phyloP scores from a whole-genome alignment of 2,329 filamentous ascomycete genomes.

The Diaporthe vaccinii region DNA sequence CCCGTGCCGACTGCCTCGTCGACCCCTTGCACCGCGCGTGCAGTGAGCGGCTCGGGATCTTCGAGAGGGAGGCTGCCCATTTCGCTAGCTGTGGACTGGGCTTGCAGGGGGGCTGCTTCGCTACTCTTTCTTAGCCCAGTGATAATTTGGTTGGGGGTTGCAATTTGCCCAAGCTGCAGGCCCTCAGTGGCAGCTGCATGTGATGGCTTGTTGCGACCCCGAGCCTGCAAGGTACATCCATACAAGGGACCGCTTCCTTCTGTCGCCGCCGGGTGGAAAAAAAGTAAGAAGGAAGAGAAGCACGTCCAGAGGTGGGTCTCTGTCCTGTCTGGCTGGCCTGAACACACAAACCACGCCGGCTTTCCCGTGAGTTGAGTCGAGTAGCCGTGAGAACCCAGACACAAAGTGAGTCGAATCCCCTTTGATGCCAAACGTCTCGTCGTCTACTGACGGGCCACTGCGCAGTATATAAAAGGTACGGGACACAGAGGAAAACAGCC shows the following conservation, averaged over 20 bases:
- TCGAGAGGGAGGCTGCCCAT: slow-evolving; percentile 3
- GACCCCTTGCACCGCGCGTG: slow-evolving; percentile 17
- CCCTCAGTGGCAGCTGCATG: slow-evolving; percentile 28
- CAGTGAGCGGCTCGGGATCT: slow-evolving; percentile 17
- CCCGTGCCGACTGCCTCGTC: slow-evolving; percentile 30
- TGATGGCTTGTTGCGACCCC: slow-evolving; percentile 28
- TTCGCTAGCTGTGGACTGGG: slow-evolving; percentile 30
- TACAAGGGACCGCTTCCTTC: slow-evolving; percentile 14
- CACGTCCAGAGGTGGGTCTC: neutral
- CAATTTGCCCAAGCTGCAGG: slow-evolving; percentile 36
- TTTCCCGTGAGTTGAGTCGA: neutral
- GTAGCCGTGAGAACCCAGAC: neutral
- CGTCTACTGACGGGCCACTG: neutral
- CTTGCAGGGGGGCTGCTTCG: slow-evolving; percentile 28
- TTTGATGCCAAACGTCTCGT: neutral
- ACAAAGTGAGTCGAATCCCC: neutral
- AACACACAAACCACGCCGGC: neutral
- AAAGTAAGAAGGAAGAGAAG: neutral
- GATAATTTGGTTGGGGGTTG: slow-evolving; percentile 34
- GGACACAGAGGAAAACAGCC: slow-evolving; percentile 7
- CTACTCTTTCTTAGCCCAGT: slow-evolving; percentile 22
- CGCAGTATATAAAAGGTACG: slow-evolving; percentile 21
- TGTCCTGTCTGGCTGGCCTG: neutral
- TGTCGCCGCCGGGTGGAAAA: slow-evolving; percentile 22
- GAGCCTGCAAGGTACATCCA: slow-evolving; percentile 34